Percentiles rank a stretch among this genome's conserved stretches.
These are phyloP conservation scores for Aspergillus quadricinctus DNA, from an alignment of 2,329 filamentous ascomycete species.

Conservation along the genomic window DNA sequence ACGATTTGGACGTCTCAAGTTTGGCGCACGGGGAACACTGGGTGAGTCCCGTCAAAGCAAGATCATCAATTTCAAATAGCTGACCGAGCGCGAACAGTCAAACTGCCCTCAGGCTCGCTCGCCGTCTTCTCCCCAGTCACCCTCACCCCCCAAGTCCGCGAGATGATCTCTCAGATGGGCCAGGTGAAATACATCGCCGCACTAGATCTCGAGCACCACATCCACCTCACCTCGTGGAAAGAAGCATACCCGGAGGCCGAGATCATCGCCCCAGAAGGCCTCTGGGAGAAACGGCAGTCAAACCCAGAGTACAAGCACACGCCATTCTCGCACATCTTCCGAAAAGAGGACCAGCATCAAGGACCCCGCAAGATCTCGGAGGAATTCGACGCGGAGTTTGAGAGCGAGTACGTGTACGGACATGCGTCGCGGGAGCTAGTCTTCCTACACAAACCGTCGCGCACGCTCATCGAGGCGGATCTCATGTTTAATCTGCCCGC, in stretches of 20 bases:
- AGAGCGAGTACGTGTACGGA: constrained; percentile 74
- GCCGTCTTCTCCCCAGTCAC: constrained; percentile 90
- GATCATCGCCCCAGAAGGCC: constrained; percentile 75
- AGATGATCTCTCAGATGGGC: constrained; percentile 58
- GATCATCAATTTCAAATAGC: neutral
- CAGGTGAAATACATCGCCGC: constrained; percentile 82
- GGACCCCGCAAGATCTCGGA: constrained; percentile 52
- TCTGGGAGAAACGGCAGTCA: constrained; percentile 74
- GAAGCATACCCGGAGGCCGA: constrained; percentile 71
- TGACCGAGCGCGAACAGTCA: constrained; percentile 51
- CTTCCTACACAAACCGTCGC: constrained; percentile 74
- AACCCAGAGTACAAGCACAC: constrained; percentile 53
- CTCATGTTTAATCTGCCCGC: constrained; percentile 88
- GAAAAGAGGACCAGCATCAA: constrained; percentile 47
- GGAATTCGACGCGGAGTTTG: constrained; percentile 84
- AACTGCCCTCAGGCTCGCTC: constrained; percentile 69
- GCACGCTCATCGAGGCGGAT: constrained; percentile 82
- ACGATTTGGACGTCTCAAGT: constrained; percentile 71
- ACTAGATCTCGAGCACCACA: constrained; percentile 88
- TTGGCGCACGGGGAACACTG: constrained; percentile 84
- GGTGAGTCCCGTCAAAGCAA: constrained; percentile 47
- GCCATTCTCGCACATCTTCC: constrained; percentile 66
- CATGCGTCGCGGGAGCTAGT: constrained; percentile 85
- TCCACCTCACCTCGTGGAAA: constrained; percentile 84
- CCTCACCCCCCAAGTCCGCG: constrained; percentile 69